phyloP scores from a whole-genome alignment of 1,284 basidiomycete species.

The Leucoagaricus sp. region DNA sequence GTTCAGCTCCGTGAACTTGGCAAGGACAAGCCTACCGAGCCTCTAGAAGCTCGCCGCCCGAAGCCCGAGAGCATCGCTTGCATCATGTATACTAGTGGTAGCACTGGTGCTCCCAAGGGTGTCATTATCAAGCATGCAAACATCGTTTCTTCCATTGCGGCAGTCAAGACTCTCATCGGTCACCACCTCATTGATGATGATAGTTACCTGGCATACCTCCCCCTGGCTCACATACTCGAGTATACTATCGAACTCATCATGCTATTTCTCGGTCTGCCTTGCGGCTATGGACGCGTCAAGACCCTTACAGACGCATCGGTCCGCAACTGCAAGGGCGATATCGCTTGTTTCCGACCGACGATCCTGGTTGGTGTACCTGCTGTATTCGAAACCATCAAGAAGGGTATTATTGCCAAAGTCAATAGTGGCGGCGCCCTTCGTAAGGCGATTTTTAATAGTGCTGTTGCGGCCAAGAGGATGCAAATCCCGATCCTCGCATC shows the following conservation, averaged over 20 bases:
- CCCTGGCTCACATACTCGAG: slow-evolving; percentile 89
- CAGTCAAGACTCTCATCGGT: slow-evolving; percentile 75
- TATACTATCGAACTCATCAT: slow-evolving; percentile 78
- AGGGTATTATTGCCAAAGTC: slow-evolving; percentile 87
- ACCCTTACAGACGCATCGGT: slow-evolving; percentile 94
- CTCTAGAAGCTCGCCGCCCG: slow-evolving; percentile 56
- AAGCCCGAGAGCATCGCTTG: slow-evolving; percentile 73
- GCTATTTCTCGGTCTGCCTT: slow-evolving; percentile 69
- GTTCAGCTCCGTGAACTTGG: slow-evolving; percentile 75
- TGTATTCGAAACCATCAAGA: slow-evolving; percentile 90
- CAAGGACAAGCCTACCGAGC: slow-evolving; percentile 50
- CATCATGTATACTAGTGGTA: slow-evolving; percentile 98
- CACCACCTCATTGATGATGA: slow-evolving; percentile 75
- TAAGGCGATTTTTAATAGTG: slow-evolving; percentile 74
- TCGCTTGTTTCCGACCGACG: slow-evolving; percentile 79
- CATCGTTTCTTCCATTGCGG: slow-evolving; percentile 83
- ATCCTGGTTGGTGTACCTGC: slow-evolving; percentile 94
- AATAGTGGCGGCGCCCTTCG: slow-evolving; percentile 67
- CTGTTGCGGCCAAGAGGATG: slow-evolving; percentile 68
- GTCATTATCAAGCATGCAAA: slow-evolving; percentile 90
- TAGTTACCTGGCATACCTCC: slow-evolving; percentile 87
- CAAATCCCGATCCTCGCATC: slow-evolving; percentile 67
- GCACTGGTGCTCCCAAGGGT: slow-evolving; percentile 92
- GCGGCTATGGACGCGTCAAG: slow-evolving; percentile 93
- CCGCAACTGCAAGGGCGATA: slow-evolving; percentile 89